Conservation (phyloP, 2,329 filamentous ascomycete species). For the Xylaria sp. region DNA sequence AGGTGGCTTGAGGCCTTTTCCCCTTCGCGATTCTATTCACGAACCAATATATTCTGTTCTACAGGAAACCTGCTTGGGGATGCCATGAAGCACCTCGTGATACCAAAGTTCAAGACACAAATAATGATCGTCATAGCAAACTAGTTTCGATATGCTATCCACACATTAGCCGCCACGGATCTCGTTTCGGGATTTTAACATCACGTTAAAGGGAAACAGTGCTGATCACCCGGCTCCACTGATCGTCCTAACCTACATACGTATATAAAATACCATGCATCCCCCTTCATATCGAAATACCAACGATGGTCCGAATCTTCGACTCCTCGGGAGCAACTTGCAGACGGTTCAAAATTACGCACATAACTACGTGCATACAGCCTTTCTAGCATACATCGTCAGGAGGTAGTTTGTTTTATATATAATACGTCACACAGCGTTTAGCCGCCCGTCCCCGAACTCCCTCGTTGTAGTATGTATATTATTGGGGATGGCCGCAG, state of each 20-base stretch:
- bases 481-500: background rate
- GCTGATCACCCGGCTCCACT: constrained; percentile 9
- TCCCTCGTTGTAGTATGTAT: too few relatives aligned
- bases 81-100: background rate
- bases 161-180: constrained; percentile 25
- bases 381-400: background rate
- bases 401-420: constrained; percentile 1
- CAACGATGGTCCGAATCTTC: background rate
- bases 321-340: background rate
- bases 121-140: constrained; percentile 8
- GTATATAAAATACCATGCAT: background rate
- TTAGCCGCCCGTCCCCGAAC: constrained; percentile 26
- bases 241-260: constrained; percentile 4
- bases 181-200: constrained; percentile 3
- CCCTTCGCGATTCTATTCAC: background rate
- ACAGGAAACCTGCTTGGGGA: background rate
- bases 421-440: constrained; percentile 10
- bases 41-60: background rate
- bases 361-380: constrained; percentile 10
- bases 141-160: background rate
- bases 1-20: background rate
- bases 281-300: background rate
- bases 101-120: constrained; percentile 3
- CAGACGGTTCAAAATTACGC: background rate
- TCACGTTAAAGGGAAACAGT: constrained; percentile 1